Conservation (phyloP, 23 red algal genomes). For the Pyropia haitanensis region DNA sequence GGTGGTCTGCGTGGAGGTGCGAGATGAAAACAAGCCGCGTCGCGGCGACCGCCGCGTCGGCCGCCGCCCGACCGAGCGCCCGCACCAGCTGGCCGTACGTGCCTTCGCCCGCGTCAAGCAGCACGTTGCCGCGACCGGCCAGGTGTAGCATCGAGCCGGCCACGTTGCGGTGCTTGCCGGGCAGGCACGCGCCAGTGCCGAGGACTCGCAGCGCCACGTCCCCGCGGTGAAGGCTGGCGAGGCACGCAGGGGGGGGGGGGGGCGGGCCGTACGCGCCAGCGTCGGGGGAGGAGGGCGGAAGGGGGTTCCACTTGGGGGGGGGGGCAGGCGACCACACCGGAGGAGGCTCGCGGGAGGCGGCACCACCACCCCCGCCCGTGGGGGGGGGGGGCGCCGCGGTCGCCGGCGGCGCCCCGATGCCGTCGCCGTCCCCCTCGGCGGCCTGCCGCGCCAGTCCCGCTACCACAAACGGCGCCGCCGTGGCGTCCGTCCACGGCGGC, state of each 20-base stretch:
- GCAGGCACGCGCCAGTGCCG: constrained; percentile 78
- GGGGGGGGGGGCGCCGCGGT: too few relatives aligned
- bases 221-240: constrained; percentile 4
- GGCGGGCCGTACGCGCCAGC: too few relatives aligned
- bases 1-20: constrained; percentile 99
- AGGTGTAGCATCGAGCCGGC: constrained; percentile 67
- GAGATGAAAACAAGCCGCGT: constrained; percentile 74
- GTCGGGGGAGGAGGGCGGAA: too few relatives aligned
- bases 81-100: constrained; percentile 92
- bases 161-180: constrained; percentile 88
- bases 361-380: too few relatives aligned
- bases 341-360: too few relatives aligned
- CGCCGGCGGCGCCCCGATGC: too few relatives aligned
- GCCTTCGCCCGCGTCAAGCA: constrained; percentile 94
- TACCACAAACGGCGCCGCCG: too few relatives aligned
- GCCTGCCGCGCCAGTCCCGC: too few relatives aligned
- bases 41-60: constrained; percentile 8
- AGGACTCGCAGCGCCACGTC: constrained; percentile 49
- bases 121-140: constrained; percentile 41
- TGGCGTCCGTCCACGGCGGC: too few relatives aligned
- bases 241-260: constrained; percentile 1
- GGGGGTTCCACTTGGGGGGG: too few relatives aligned
- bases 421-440: too few relatives aligned
- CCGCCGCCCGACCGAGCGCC: constrained; percentile 38
- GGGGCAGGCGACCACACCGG: too few relatives aligned